Evolutionary conservation across 2,329 filamentous ascomycete species (phyloP).

Genomic region (Esteya vermicola): DNA sequence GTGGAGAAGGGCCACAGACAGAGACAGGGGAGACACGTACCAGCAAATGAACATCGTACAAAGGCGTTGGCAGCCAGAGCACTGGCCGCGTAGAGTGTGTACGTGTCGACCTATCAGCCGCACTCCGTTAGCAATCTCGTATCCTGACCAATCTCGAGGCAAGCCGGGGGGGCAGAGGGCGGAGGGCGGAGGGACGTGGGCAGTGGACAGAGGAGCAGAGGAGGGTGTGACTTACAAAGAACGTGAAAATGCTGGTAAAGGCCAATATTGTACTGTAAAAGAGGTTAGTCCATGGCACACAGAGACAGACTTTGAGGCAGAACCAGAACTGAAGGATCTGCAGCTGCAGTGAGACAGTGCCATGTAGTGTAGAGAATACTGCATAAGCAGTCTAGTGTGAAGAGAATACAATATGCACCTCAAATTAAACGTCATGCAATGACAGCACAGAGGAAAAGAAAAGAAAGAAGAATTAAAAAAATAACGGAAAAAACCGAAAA

Average conservation of each 20-base stretch:
- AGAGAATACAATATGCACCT: neutral
- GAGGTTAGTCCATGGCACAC: constrained; percentile 15
- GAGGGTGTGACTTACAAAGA: constrained; percentile 49
- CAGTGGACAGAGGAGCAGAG: neutral
- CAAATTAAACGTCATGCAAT: no score
- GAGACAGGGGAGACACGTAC: constrained; percentile 20
- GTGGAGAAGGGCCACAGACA: neutral
- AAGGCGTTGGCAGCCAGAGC: constrained; percentile 78
- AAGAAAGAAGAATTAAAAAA: neutral
- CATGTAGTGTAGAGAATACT: no score
- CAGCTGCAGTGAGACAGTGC: neutral
- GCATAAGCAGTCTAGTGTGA: no score
- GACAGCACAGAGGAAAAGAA: neutral
- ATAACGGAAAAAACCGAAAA: neutral
- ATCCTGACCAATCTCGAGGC: neutral
- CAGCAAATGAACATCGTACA: constrained; percentile 61
- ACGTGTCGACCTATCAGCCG: constrained; percentile 49
- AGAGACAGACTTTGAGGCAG: neutral
- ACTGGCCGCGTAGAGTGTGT: constrained; percentile 59
- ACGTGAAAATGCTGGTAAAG: constrained; percentile 79
- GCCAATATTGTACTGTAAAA: constrained; percentile 53
- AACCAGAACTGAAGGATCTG: neutral
- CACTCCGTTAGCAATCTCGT: constrained; percentile 2
- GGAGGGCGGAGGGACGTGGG: no score
- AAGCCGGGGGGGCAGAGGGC: no score